Conservation (phyloP, 2,329 filamentous ascomycete genomes). For the Leptosphaerulina australis region DNA sequence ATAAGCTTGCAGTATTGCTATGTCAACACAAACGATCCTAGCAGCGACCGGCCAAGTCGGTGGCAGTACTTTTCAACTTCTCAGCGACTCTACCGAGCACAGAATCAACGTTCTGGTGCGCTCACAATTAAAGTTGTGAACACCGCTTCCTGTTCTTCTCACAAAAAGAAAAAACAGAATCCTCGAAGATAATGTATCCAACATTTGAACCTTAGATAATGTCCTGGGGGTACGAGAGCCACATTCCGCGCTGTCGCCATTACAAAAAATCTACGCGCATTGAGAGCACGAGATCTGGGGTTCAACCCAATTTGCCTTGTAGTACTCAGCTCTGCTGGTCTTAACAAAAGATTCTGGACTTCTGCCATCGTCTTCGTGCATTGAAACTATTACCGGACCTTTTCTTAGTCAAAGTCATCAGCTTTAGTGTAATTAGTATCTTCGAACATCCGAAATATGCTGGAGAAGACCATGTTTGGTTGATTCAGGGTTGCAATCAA, state of each 20-base stretch:
- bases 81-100: slow-evolving; percentile 3
- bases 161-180: slow-evolving; percentile 38
- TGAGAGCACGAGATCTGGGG: slow-evolving; percentile 19
- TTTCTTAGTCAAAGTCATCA: too few species aligned
- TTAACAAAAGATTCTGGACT: slow-evolving; percentile 49
- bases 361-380: slow-evolving; percentile 37
- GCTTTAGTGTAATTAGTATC: too few species aligned
- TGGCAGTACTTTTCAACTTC: slow-evolving; percentile 16
- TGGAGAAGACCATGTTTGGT: too few species aligned
- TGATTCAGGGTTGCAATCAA: too few species aligned
- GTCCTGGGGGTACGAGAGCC: slow-evolving; percentile 45
- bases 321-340: slow-evolving; percentile 52
- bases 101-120: slow-evolving; percentile 24
- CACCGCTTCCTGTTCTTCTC: background rate
- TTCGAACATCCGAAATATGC: too few species aligned
- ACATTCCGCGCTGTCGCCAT: slow-evolving; percentile 51
- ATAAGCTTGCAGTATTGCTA: background rate
- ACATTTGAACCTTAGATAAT: slow-evolving; percentile 49
- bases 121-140: slow-evolving; percentile 19
- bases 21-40: slow-evolving; percentile 20
- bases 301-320: slow-evolving; percentile 49
- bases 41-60: slow-evolving; percentile 24
- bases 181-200: slow-evolving; percentile 52
- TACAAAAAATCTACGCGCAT: slow-evolving; percentile 54
- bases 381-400: too few species aligned